phyloP scores from a whole-genome alignment of 2,329 filamentous ascomycete species.

The Samsoniella hepiali region DNA sequence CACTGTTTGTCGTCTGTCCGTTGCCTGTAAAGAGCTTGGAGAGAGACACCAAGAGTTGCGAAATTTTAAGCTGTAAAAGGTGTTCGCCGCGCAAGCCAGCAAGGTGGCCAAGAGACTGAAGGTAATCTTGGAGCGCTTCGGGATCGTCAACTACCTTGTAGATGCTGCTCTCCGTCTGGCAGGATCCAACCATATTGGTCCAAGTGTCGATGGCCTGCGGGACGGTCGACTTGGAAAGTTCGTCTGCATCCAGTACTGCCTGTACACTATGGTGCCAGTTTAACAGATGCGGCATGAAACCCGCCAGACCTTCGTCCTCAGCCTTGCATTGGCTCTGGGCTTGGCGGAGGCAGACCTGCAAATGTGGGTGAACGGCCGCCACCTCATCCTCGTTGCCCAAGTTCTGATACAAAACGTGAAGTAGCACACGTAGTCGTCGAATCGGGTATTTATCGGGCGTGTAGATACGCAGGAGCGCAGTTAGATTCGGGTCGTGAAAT shows the following conservation, averaged over 20 bases:
- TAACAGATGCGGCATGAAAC: conserved; percentile 48
- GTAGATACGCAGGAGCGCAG: conserved; percentile 48
- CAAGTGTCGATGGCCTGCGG: conserved; percentile 42
- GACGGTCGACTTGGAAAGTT: conserved; percentile 32
- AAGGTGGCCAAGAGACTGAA: conserved; percentile 50
- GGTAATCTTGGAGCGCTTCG: conserved; percentile 45
- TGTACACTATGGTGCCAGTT: conserved; percentile 44
- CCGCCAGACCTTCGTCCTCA: conserved; percentile 43
- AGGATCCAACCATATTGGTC: conserved; percentile 40
- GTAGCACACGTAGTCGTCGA: conserved; percentile 49
- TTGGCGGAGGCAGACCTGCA: conserved; percentile 37
- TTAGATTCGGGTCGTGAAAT: conserved; percentile 44
- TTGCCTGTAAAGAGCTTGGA: conserved; percentile 36
- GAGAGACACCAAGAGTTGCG: conserved; percentile 29
- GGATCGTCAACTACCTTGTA: conserved; percentile 48
- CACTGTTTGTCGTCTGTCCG: conserved; percentile 33
- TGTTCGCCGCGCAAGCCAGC: conserved; percentile 50
- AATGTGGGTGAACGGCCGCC: conserved; percentile 38
- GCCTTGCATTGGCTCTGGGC: conserved; percentile 37
- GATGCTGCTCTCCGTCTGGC: conserved; percentile 40
- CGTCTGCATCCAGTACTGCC: conserved; percentile 38
- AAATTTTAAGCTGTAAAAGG: conserved; percentile 39
- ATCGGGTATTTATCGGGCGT: conserved; percentile 49
- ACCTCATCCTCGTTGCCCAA: conserved; percentile 44
- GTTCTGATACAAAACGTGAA: conserved; percentile 46